Base-by-base conservation (phyloP, 345 rosid species). In the Heritiera littoralis region DNA sequence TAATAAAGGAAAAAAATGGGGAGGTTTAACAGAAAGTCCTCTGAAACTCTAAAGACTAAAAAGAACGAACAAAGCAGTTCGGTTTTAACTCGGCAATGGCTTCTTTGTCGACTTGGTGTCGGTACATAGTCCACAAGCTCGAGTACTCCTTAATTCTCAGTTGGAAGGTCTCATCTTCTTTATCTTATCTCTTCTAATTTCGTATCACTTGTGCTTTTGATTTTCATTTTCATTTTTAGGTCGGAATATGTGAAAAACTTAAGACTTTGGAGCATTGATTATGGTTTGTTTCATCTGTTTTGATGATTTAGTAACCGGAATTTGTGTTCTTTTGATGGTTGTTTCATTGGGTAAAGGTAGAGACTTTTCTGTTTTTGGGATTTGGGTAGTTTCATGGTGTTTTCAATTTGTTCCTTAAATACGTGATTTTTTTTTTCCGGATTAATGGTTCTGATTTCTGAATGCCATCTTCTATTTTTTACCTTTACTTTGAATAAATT, bases 51-150 rank as follows among this genome's bases (percentile, higher is more conserved):
- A 46, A 8, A 72, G 17, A 9, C 41, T 48, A 14, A 48, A 56
- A 58, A 49, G 59, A 49, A 41, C 28, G 5, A 48, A 35, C n/a
- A 38, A 17, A 28, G 23, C 45, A 4, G 7, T 15, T 40, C 11
- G 20, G 23, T 14, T 52, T 30, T 9, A 46, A 51, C 82, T 68
- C 23, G 76, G 77, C 75, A 81, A 95, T 95, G 98, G 90, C 86
- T 83, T 89, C 95, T 75, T 79, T 87, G 59, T 79, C 93, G 81
- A 93, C 97, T 52, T 93, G 95, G 97, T 78, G 81, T 72, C 89
- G 98, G 66, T 93, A 95, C 89, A 9, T 91, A 72, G 87, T 77
- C 65, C 84, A 85, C 87, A 95, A 93, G 83, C 81, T 91, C 68
- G 92, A 92, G 56, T 93, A 93, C 84, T 91, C 98, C 66, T 76